Conservation (phyloP, 129 eudicot genomes). For the Tanacetum coccineum region DNA sequence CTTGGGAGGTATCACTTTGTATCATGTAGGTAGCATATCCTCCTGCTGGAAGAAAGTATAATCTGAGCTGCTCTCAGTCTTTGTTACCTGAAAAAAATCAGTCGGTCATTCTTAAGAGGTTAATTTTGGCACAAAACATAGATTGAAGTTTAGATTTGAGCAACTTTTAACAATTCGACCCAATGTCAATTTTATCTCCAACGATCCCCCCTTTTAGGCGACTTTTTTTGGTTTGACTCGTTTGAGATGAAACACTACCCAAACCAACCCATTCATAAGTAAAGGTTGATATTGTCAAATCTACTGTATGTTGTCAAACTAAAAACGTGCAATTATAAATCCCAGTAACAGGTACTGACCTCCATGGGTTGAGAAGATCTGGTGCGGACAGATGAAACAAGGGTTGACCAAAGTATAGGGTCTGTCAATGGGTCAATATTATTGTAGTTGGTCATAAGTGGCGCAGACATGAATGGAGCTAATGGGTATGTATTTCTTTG, state of each 20-base stretch:
- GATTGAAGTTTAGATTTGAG: not conserved
- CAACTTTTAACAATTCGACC: not conserved
- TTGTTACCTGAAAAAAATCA: constrained; percentile 50
- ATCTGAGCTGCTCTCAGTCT: constrained; percentile 67
- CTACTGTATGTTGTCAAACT: not conserved
- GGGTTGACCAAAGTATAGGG: constrained; percentile 81
- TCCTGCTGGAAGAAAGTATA: constrained; percentile 70
- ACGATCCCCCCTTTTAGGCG: no score
- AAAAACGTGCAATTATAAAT: not conserved
- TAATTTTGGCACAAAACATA: not conserved
- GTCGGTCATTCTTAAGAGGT: not conserved
- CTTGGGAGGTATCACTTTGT: constrained; percentile 13
- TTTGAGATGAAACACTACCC: no score
- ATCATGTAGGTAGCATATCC: constrained; percentile 40
- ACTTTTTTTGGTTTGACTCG: no score
- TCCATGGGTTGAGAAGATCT: constrained; percentile 65
- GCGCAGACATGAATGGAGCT: constrained; percentile 70
- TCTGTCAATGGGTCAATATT: constrained; percentile 71
- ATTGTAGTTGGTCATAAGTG: constrained; percentile 73
- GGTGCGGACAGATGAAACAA: constrained; percentile 57
- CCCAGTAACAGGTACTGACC: constrained; percentile 40
- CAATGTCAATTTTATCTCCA: no score
- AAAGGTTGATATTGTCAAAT: not conserved
- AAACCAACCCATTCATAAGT: not conserved
- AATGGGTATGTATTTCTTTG: constrained; percentile 54